Conservation (phyloP, 1,284 basidiomycete species). For the Pseudozyma sp. region DNA sequence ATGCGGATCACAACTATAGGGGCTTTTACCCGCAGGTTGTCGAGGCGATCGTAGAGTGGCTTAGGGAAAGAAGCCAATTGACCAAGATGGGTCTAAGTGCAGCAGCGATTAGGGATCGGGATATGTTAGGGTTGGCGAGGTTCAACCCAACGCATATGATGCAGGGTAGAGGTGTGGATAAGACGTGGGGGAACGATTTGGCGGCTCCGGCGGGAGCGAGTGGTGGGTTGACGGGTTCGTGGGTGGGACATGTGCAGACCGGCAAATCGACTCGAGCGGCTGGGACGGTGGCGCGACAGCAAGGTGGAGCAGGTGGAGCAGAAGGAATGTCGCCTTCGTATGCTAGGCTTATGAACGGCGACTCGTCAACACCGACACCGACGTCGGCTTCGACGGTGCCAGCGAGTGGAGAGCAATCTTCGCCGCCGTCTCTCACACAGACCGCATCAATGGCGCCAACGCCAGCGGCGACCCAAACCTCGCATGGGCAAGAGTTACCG, state of each 20-base stretch:
- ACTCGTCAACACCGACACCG: too few species aligned
- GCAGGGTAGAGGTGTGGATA: constrained; percentile 11
- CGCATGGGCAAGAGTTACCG: too few species aligned
- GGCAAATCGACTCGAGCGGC: constrained; percentile 3
- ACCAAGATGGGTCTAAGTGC: constrained; percentile 41
- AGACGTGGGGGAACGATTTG: constrained; percentile 30
- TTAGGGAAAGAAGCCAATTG: constrained; percentile 25
- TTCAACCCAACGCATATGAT: constrained; percentile 19
- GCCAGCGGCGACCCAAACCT: too few species aligned
- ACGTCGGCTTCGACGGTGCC: too few species aligned
- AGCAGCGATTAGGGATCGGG: constrained; percentile 33
- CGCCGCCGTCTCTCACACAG: too few species aligned
- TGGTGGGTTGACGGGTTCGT: not conserved
- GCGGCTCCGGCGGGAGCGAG: not conserved
- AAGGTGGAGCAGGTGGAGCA: too few species aligned
- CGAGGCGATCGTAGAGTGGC: constrained; percentile 45
- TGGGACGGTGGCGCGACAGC: constrained; percentile 17
- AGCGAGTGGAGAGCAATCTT: too few species aligned
- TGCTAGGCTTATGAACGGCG: too few species aligned
- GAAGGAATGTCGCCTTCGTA: too few species aligned
- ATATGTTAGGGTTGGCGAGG: constrained; percentile 30
- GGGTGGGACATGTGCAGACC: not conserved
- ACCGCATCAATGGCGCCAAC: too few species aligned
- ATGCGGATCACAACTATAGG: constrained; percentile 56
- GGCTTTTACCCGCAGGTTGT: constrained; percentile 58